Conservation (phyloP, 495 filamentous ascomycete genomes). For the Xylaria intraflava region DNA sequence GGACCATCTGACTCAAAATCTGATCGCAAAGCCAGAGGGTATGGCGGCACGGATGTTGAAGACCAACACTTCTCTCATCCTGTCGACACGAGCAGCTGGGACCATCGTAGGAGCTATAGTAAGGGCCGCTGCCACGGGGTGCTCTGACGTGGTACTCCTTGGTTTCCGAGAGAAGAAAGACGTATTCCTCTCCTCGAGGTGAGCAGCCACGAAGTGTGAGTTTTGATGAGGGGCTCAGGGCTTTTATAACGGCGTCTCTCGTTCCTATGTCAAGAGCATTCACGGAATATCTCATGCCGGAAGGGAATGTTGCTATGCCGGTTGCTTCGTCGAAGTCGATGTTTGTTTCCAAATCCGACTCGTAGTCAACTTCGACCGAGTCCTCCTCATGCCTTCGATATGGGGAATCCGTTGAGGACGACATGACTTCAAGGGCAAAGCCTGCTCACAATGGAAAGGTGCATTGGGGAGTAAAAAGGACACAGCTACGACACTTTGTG, state of each 20-base stretch:
- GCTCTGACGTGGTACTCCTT: conserved; percentile 40
- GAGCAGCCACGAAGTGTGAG: conserved; percentile 39
- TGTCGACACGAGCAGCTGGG: conserved; percentile 38
- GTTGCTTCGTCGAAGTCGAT: conserved; percentile 30
- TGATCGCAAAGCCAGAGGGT: conserved; percentile 43
- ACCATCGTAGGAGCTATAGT: conserved; percentile 29
- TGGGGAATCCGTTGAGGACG: conserved; percentile 18
- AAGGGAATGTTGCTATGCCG: conserved; percentile 28
- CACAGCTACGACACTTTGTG: background rate
- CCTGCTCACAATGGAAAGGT: conserved; percentile 33
- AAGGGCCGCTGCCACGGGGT: conserved; percentile 30
- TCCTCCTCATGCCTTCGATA: conserved; percentile 20
- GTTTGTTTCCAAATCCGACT: conserved; percentile 17
- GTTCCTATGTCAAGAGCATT: conserved; percentile 19
- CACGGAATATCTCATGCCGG: conserved; percentile 32
- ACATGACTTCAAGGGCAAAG: conserved; percentile 37
- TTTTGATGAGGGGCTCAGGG: conserved; percentile 28
- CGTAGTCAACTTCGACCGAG: conserved; percentile 21
- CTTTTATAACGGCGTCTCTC: conserved; percentile 18
- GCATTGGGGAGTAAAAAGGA: conserved; percentile 15
- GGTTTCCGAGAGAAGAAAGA: conserved; percentile 42
- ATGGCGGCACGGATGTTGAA: conserved; percentile 38
- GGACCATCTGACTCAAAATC: conserved; percentile 34
- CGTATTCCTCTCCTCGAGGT: conserved; percentile 34
- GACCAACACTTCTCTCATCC: conserved; percentile 14